phyloP scores from a whole-genome alignment of 331 rosid species.

The Quercus lobata region DNA sequence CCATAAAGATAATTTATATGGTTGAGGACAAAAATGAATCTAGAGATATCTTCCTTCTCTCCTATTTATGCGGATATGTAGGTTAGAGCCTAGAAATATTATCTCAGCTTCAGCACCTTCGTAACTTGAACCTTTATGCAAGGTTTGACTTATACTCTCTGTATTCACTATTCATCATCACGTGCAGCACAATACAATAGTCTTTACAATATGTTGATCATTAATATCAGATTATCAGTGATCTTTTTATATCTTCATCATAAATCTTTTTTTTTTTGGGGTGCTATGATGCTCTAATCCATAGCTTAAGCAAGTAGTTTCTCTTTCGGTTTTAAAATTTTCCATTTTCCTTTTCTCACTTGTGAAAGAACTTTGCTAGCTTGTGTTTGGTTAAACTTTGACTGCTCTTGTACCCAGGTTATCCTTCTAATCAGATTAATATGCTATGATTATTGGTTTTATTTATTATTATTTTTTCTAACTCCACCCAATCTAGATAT shows the following conservation, averaged over 20 bases:
- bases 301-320: background rate
- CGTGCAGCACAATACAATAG: background rate
- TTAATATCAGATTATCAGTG: background rate
- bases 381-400: background rate
- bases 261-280: background rate
- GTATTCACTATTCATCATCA: background rate
- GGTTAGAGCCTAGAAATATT: background rate
- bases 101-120: background rate
- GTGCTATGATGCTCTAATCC: background rate
- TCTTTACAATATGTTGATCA: conserved; percentile 3
- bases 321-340: background rate
- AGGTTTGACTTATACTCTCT: conserved; percentile 16
- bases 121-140: background rate
- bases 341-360: background rate
- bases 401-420: background rate
- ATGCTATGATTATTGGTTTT: background rate
- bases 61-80: background rate
- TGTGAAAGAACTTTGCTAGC: background rate
- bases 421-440: background rate
- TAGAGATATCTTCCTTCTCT: background rate
- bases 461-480: background rate
- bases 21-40: background rate
- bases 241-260: background rate
- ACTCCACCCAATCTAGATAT: background rate
- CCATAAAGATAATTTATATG: background rate